Evolutionary conservation across 179 eudicot genomes (phyloP).

Genomic region (Camellia oleifera): DNA sequence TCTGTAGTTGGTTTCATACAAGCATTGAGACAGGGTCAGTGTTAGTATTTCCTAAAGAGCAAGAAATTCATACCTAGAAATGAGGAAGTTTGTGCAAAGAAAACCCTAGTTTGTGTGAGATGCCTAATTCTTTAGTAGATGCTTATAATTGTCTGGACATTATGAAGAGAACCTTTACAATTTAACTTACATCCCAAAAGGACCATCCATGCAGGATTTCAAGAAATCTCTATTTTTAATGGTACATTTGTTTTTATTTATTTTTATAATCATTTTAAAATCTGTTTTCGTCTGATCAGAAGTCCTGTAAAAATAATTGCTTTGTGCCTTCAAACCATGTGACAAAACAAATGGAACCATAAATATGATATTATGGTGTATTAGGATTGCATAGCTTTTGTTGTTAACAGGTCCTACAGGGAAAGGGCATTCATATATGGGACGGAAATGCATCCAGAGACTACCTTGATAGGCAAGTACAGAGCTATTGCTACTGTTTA

Average conservation of each 20-base stretch:
- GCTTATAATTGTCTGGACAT: not conserved
- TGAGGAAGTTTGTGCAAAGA: not conserved
- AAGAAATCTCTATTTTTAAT: not conserved
- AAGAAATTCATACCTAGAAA: not conserved
- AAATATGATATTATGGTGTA: not conserved
- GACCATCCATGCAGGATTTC: not conserved
- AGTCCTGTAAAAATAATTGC: not conserved
- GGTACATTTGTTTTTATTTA: not conserved
- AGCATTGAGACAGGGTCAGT: not conserved
- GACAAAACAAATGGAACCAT: not conserved
- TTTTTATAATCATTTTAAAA: not conserved
- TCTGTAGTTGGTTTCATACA: not conserved
- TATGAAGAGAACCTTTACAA: not conserved
- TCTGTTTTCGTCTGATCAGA: not conserved
- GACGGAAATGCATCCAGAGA: slow-evolving; percentile 94
- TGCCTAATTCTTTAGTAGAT: not conserved
- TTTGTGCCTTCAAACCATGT: not conserved
- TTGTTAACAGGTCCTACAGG: slow-evolving; percentile 61
- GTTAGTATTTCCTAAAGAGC: not conserved
- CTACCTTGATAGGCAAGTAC: slow-evolving; percentile 73
- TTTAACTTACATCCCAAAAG: not conserved
- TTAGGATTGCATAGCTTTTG: slow-evolving; percentile 2
- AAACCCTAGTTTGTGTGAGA: not conserved
- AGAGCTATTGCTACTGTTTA: not conserved
- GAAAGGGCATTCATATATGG: slow-evolving; percentile 90